Percentiles rank a stretch among this genome's conserved stretches.
phyloP scores from a whole-genome alignment of 2,329 filamentous ascomycete species.

The Ilyonectria destructans region DNA sequence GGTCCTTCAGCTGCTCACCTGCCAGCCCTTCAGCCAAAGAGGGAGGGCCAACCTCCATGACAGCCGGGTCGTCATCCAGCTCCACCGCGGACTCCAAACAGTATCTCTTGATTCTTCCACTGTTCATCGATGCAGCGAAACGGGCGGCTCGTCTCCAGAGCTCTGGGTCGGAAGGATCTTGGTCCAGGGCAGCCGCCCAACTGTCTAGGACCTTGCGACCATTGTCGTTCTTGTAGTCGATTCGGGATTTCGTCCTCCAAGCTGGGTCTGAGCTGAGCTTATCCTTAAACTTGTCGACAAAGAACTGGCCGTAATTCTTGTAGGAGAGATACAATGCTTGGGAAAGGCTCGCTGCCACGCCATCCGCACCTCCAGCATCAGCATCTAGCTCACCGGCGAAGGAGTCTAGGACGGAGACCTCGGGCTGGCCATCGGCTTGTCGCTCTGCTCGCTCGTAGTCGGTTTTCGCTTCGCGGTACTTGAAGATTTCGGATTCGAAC shows the following conservation, averaged over 20 bases:
- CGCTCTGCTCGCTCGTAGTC: constrained; percentile 84
- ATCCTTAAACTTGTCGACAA: constrained; percentile 75
- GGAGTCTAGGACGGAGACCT: constrained; percentile 59
- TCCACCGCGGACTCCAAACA: constrained; percentile 79
- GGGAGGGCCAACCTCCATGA: constrained; percentile 74
- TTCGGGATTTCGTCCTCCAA: constrained; percentile 55
- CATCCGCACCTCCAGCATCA: constrained; percentile 77
- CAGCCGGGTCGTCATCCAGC: constrained; percentile 76
- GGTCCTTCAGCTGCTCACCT: constrained; percentile 73
- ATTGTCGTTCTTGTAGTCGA: constrained; percentile 51
- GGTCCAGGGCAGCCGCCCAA: constrained; percentile 73
- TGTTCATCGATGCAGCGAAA: constrained; percentile 72
- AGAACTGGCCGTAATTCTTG: constrained; percentile 95
- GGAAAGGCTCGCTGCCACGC: constrained; percentile 84
- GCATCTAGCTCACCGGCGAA: constrained; percentile 69
- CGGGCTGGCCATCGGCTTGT: constrained; percentile 66
- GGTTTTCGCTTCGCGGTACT: constrained; percentile 88
- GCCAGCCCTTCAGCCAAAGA: constrained; percentile 76
- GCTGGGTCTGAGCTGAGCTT: constrained; percentile 65
- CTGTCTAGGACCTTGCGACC: constrained; percentile 68
- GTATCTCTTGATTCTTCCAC: constrained; percentile 71
- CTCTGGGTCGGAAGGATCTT: constrained; percentile 78
- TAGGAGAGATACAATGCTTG: constrained; percentile 94
- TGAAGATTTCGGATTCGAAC: constrained; percentile 94
- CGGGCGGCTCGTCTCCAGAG: constrained; percentile 75